These are phyloP conservation scores for Mucor mucedo DNA, from an alignment of 371 early-diverging fungal genomes.

Conservation along the genomic window DNA sequence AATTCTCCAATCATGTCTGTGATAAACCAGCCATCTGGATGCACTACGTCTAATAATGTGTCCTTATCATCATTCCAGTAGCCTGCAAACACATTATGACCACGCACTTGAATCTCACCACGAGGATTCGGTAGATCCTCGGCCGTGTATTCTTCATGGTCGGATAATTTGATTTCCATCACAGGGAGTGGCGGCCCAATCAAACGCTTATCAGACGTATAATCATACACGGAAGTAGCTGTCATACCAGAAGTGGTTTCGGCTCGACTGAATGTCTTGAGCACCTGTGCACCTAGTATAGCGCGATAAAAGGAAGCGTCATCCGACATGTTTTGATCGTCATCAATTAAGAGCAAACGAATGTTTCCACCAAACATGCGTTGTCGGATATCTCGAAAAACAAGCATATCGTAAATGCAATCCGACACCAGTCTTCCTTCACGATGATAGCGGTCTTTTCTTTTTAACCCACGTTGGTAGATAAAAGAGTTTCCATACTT, in stretches of 20 bases:
- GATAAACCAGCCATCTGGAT: conserved; percentile 76
- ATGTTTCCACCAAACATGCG: conserved; percentile 79
- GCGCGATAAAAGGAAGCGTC: conserved; percentile 38
- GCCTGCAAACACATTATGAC: conserved; percentile 39
- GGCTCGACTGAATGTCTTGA: conserved; percentile 56
- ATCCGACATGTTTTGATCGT: conserved; percentile 42
- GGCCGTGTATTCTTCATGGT: conserved; percentile 59
- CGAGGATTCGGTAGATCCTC: conserved; percentile 71
- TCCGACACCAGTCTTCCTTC: conserved; percentile 29
- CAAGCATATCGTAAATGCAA: conserved; percentile 31
- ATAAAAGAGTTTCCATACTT: conserved; percentile 32
- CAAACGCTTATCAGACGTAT: conserved; percentile 20
- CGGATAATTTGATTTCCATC: conserved; percentile 80
- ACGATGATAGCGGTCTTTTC: conserved; percentile 12
- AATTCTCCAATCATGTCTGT: conserved; percentile 78
- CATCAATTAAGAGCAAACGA: conserved; percentile 46
- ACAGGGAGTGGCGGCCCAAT: conserved; percentile 69
- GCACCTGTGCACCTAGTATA: conserved; percentile 44
- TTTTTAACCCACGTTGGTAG: conserved; percentile 24
- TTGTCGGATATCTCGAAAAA: conserved; percentile 30
- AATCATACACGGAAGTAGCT: conserved; percentile 49
- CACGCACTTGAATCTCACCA: conserved; percentile 62
- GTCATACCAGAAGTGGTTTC: conserved; percentile 56
- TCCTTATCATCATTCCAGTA: conserved; percentile 62
- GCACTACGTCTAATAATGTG: conserved; percentile 40